Evolutionary conservation across 2,329 filamentous ascomycete genomes (phyloP), one percentile per base, ranked within the genome.

Genomic region (Lasiodiplodia sp.): DNA sequence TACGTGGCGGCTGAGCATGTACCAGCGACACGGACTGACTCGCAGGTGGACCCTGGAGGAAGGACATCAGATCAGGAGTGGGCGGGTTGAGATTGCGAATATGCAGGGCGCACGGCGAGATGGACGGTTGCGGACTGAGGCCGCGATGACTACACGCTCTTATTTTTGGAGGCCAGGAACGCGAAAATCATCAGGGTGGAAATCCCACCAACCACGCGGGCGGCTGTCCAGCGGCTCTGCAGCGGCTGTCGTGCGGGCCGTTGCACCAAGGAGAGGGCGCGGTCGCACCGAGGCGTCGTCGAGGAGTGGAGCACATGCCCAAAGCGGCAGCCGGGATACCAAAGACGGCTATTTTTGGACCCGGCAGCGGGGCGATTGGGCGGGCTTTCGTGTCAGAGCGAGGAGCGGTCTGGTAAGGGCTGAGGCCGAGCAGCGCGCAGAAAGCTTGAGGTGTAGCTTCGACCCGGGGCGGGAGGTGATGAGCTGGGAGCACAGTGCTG

Each of bases 261-360:
- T 31, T 49, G 40, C 40, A 63, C 40, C 47, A 47, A n/a, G 44
- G 7, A 16, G 57, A 34, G 7, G 8, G 57, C 38, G 31, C 57
- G 14, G 57, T 23, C 21, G 56, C 56, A 25, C 47, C 49, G 49
- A 25, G 14, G 28, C 28, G 31, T 21, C 21, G 52, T 28, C 52
- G 1, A 14, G 18, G 21, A 16, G 44, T 64, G 60, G 60, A 64
- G 60, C 60, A 64, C 44, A 34, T 64, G 21, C 60, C 60, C 10
- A 2, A 64, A 52, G 60, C 28, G 28, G 60, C 47, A 52, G 40
- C 6, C 60, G 12, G 16, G 31, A 52, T 38, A 6, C 60, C 60
- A 23, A 62, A 38, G n/a, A 25, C n/a, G 44, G 47, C 47, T 64
- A 64, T 64, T 64, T 64, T 64, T 52, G 60, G 60, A 28, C 40